A percentile compares a stretch with the other conserved stretches of the same genome.
Conservation (phyloP, 202 grass and related monocot genomes). For the Tripidium arundinaceum region DNA sequence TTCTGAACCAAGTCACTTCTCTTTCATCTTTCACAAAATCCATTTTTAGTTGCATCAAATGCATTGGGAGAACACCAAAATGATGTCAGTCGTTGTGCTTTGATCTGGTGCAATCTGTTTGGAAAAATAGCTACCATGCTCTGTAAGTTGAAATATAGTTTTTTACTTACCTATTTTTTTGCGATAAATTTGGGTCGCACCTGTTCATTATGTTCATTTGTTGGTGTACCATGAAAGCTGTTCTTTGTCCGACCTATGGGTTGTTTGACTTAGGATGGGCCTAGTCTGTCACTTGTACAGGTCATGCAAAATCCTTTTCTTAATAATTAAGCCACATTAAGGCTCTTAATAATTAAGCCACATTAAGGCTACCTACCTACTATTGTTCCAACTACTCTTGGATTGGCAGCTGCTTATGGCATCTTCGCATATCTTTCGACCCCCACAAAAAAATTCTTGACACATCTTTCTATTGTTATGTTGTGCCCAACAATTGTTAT, state of each 20-base stretch:
- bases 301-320: conserved; percentile 28
- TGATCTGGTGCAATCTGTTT: conserved; percentile 9
- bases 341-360: conserved; percentile 10
- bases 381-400: background rate
- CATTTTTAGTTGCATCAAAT: background rate
- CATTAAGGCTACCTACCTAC: conserved; percentile 19
- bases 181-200: background rate
- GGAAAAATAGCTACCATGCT: background rate
- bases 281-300: background rate
- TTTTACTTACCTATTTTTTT: background rate
- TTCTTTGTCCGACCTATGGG: background rate
- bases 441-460: background rate
- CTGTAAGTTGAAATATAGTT: background rate
- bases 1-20: conserved; percentile 10
- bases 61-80: background rate
- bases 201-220: background rate
- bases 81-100: background rate
- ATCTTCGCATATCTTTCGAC: background rate
- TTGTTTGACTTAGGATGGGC: conserved; percentile 17
- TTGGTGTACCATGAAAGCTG: background rate
- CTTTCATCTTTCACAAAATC: background rate
- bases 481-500: no score
- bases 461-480: background rate
- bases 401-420: background rate
- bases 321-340: conserved; percentile 16